Evolutionary conservation across 139 green algal genomes (phyloP).

Genomic region (Edaphochlamys debaryana): DNA sequence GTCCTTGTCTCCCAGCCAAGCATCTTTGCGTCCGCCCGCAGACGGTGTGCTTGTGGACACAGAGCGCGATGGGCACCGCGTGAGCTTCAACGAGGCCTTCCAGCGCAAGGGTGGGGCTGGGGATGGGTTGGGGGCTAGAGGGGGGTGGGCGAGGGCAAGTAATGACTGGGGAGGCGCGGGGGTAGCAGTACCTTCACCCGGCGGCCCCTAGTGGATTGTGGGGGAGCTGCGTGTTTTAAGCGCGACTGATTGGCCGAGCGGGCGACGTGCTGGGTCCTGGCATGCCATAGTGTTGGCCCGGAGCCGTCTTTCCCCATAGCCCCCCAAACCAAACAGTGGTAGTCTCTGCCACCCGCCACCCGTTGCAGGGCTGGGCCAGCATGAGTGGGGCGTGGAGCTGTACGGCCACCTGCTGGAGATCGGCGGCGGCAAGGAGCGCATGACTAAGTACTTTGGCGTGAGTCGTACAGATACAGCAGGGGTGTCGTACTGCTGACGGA

Average conservation of each 20-base stretch:
- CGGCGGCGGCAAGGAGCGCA: conserved; percentile 98
- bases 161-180: neutral
- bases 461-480: neutral
- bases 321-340: too few species aligned
- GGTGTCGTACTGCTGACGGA: too few species aligned
- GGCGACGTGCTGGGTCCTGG: too few species aligned
- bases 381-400: conserved; percentile 90
- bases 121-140: neutral
- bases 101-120: conserved; percentile 76
- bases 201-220: too few species aligned
- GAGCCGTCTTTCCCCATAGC: too few species aligned
- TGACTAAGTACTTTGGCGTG: conserved; percentile 94
- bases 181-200: neutral
- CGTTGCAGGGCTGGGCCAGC: conserved; percentile 66
- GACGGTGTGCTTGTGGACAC: conserved; percentile 97
- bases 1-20: neutral
- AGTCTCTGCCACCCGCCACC: neutral
- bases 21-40: conserved; percentile 92
- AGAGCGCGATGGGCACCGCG: conserved; percentile 89
- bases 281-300: too few species aligned
- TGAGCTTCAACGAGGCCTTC: conserved; percentile 97
- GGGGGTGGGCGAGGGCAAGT: neutral
- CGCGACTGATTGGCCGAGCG: too few species aligned
- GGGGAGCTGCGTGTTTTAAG: too few species aligned
- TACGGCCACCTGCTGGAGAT: conserved; percentile 97